Evolutionary conservation across 2,329 filamentous ascomycete genomes (phyloP), one percentile per base, ranked within the genome.

Genomic region (Monosporascus sp.): DNA sequence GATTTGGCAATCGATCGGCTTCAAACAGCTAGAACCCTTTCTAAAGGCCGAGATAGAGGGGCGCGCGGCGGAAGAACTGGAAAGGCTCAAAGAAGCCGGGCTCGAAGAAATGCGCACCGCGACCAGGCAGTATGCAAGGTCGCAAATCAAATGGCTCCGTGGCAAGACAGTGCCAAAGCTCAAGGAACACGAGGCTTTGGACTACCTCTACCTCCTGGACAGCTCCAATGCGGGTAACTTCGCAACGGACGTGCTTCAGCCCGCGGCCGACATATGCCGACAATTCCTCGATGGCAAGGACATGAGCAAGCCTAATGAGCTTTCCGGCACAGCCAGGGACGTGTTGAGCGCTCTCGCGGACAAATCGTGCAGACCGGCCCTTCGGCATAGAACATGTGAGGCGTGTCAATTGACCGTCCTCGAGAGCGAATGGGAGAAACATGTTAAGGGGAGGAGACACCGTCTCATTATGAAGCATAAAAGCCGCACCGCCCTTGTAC

Each of bases 1-100:
- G 0, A 95, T 99, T 44, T 99, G 93, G 91, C 88, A 96, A 51
- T 94, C 92, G 1, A 99, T 99, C 57, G 94, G 94, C 1, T 97
- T 91, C 72, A 97, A 95, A 68, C 91, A 99, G 66, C 88, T 97
- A 66, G 81, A 88, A 53, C 78, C 83, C 0, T 96, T 91, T 64
- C 73, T 92, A 24, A 63, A 73, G 2, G 79, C 81, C 1, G 55
- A 76, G 16, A 62, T 71, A 59, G 56, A 69, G 53, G 62, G 60
- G 7, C 52, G 58, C 51, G 56, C 62, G 27, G 48, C 58, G 41
- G 50, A 64, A 55, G 75, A 81, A 4, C 70, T 88, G 1, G 76
- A 80, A 20, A 74, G 75, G 19, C 68, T 91, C 16, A 85, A 81
- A 59, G 61, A 67, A 1, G 66, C 77, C 1, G 86, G 84, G 1